Percentiles rank a stretch among this genome's conserved stretches.
Evolutionary conservation across 257 asterid species (phyloP).

Genomic region (Anisodus tanguticus): DNA sequence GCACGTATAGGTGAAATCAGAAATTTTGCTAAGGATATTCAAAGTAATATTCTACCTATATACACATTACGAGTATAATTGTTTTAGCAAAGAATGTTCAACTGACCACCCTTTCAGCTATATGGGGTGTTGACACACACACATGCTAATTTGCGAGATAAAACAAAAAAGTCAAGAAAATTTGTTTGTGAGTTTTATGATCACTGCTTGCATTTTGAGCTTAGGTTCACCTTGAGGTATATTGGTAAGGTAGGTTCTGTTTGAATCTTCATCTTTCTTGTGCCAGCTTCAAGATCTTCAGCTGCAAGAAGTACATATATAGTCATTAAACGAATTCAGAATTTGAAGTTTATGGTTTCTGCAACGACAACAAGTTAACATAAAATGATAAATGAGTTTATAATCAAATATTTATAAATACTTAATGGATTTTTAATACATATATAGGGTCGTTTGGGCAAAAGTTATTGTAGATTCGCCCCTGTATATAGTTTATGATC

Average conservation of each 20-base stretch:
- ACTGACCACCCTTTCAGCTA: background rate
- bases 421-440: background rate
- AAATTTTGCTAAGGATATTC: background rate
- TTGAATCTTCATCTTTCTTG: slow-evolving; percentile 62
- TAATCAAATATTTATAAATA: background rate
- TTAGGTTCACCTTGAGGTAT: slow-evolving; percentile 75
- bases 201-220: background rate
- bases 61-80: background rate
- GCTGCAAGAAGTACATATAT: slow-evolving; percentile 46
- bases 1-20: background rate
- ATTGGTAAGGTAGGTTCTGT: slow-evolving; percentile 89
- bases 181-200: background rate
- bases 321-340: background rate
- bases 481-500: background rate
- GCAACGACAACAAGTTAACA: background rate
- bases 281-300: slow-evolving; percentile 90
- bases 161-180: background rate
- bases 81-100: background rate
- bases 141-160: background rate
- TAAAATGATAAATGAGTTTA: background rate
- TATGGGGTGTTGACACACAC: slow-evolving; percentile 25
- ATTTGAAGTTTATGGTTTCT: background rate
- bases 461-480: background rate
- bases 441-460: background rate
- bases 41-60: background rate